Evolutionary conservation across 352 stramenopile species (phyloP).

Genomic region (Blastocystis sp.): DNA sequence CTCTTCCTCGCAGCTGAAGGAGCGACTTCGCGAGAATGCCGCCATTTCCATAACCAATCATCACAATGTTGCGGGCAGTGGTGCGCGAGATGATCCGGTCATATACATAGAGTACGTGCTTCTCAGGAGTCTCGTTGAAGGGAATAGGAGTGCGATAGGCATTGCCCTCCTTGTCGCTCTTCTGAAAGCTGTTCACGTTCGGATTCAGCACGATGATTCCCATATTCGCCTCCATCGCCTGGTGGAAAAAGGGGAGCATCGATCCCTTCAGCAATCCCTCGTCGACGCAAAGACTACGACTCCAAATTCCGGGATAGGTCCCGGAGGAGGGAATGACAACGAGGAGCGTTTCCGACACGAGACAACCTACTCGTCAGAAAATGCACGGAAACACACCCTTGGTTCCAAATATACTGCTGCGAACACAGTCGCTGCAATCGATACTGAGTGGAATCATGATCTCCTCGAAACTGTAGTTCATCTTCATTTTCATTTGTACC

Average conservation of each 20-base stretch:
- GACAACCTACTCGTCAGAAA: constrained; percentile 46
- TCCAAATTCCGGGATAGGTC: constrained; percentile 81
- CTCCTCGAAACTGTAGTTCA: constrained; percentile 57
- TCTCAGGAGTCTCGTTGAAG: constrained; percentile 79
- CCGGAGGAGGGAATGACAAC: constrained; percentile 81
- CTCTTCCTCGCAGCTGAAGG: constrained; percentile 79
- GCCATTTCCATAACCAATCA: constrained; percentile 82
- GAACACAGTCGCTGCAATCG: constrained; percentile 18
- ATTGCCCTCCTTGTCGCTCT: constrained; percentile 79
- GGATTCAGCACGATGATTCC: constrained; percentile 83
- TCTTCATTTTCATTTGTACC: constrained; percentile 61
- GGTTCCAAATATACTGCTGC: constrained; percentile 41
- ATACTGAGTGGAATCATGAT: constrained; percentile 27
- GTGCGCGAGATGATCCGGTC: constrained; percentile 78
- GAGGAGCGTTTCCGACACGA: constrained; percentile 75
- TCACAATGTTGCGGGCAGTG: constrained; percentile 78
- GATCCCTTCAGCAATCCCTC: constrained; percentile 80
- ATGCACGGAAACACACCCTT: background rate
- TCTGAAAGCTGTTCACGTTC: constrained; percentile 78
- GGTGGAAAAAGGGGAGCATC: constrained; percentile 83
- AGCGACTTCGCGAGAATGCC: constrained; percentile 83
- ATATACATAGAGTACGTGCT: constrained; percentile 84
- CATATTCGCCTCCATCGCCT: constrained; percentile 80
- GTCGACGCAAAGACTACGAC: constrained; percentile 79
- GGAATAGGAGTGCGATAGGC: constrained; percentile 81